Base-by-base conservation (phyloP, 2,329 filamentous ascomycete genomes). In the Trichoderma guizhouense region DNA sequence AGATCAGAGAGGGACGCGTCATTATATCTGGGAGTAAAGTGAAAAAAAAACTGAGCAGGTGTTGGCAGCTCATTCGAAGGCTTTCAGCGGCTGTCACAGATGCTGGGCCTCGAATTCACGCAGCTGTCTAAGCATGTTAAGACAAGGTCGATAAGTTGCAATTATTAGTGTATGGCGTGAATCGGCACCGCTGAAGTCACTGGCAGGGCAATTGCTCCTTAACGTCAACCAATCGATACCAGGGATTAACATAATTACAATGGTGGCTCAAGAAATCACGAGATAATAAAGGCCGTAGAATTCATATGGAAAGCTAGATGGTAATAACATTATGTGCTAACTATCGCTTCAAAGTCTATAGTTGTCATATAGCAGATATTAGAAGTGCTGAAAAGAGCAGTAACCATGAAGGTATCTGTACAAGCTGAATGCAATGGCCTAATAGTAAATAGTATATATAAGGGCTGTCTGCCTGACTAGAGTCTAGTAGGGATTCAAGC, bases 171-270 rank as follows among this genome's bases (percentile, higher is more conserved):
- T 7, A 21, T 51, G 43, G 8, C 7, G 2, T 6, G 8, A 11
- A 47, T 47, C 1, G 43, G 12, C 3, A 4, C 0, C 0, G 0
- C n/a, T 21, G 43, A 51, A 21, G 0, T 51, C 3, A n/a, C 7
- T n/a, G 3, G 39, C 15, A 7, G n/a, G 15, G 15, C 9, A 2
- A 43, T n/a, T 43, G 39, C 0, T 43, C 5, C 18, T 18, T 1
- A 8, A 9, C 1, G 1, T 43, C 39, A 43, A 9, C 0, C 39
- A 9, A n/a, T 43, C 0, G 15, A 1, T 43, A 43, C 0, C 39
- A 9, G 3, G 7, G 15, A 43, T n/a, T 43, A n/a, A 43, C 39
- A 43, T 43, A 39, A 8, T 39, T 8, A 39, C 3, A 39, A 39
- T 18, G 1, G 4, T 39, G 36, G 3, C 3, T 39, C 15, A 39